Conservation (phyloP, 495 filamentous ascomycete genomes). For the Jackrogersella multiformis region DNA sequence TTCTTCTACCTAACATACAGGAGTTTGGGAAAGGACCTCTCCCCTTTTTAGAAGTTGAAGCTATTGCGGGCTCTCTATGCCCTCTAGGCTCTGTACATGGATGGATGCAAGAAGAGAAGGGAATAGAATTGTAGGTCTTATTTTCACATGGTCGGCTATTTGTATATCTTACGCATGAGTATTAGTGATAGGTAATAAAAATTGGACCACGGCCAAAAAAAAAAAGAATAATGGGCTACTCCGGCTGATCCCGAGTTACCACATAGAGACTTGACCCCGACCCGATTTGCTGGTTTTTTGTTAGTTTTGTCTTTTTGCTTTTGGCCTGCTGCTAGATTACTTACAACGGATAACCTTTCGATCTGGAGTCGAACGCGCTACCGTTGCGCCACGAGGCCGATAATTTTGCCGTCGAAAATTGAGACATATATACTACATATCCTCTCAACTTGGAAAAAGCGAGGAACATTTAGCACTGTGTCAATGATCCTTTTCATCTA, state of each 20-base stretch:
- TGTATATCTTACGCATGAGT: neutral
- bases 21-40: no score
- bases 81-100: no score
- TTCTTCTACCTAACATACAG: no score
- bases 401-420: conserved; percentile 2
- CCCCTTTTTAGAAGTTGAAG: no score
- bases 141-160: neutral
- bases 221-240: no score
- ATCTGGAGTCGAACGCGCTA: conserved; percentile 38
- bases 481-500: no score
- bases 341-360: conserved; percentile 37
- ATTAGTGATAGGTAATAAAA: neutral
- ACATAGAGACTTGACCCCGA: conserved; percentile 23
- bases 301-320: no score
- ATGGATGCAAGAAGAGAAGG: no score
- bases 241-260: conserved; percentile 1
- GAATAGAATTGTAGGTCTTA: no score
- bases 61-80: no score
- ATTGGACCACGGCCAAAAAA: neutral
- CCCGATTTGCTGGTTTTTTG: conserved; percentile 22
- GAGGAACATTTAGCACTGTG: neutral
- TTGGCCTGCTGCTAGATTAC: neutral
- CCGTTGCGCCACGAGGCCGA: conserved; percentile 35
- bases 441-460: neutral
- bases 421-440: neutral